A percentile compares a stretch with the other conserved stretches of the same genome.
Evolutionary conservation across 306 rosid genomes (phyloP).

Genomic region (Lathyrus aphaca): DNA sequence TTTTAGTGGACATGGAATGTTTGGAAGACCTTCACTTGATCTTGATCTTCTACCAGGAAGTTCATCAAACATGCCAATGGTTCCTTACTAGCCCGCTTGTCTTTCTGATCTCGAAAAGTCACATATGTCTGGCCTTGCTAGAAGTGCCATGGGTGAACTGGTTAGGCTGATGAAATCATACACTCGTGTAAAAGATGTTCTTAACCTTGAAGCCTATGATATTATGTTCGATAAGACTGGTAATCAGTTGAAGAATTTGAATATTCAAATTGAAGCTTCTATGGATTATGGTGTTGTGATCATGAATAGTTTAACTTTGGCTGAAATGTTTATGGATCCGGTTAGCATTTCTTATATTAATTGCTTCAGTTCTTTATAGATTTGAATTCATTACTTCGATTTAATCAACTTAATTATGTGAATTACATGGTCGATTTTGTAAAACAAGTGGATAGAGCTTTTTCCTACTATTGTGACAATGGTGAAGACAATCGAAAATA

Average conservation of each 20-base stretch:
- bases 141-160: constrained; percentile 77
- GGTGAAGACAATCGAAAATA: constrained; percentile 80
- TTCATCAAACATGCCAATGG: constrained; percentile 51
- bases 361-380: neutral
- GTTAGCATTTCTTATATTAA: constrained; percentile 45
- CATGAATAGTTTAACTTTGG: constrained; percentile 70
- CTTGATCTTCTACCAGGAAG: constrained; percentile 80
- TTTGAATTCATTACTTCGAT: neutral
- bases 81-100: constrained; percentile 61
- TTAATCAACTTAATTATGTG: constrained; percentile 1
- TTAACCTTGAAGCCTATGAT: constrained; percentile 66
- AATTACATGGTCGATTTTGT: constrained; percentile 41
- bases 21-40: constrained; percentile 74
- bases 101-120: constrained; percentile 80
- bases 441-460: constrained; percentile 83
- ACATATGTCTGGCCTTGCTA: constrained; percentile 71
- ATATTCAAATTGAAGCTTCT: constrained; percentile 67
- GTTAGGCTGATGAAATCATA: constrained; percentile 78
- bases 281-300: constrained; percentile 79
- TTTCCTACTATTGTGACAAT: constrained; percentile 79
- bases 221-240: constrained; percentile 60
- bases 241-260: constrained; percentile 64
- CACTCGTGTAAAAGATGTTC: constrained; percentile 65
- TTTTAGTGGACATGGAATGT: constrained; percentile 52
- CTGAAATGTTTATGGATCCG: constrained; percentile 84